phyloP scores from a whole-genome alignment of 345 rosid genomes.

The Lepidium aucheri region DNA sequence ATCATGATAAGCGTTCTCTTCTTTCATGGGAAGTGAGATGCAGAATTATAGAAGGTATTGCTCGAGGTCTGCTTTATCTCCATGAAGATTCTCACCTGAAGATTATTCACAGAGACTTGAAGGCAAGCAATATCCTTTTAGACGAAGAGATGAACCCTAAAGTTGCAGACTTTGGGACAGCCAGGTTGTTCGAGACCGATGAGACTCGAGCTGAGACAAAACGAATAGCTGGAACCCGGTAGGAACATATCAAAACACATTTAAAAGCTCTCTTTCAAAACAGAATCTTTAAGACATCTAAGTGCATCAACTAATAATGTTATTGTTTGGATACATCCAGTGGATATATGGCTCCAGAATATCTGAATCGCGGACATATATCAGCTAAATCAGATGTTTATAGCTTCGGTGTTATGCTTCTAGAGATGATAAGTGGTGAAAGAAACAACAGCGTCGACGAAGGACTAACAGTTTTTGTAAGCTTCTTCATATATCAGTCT shows the following conservation, averaged over 20 bases:
- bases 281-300: background rate
- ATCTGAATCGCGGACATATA: slow-evolving; percentile 27
- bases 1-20: slow-evolving; percentile 2
- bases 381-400: slow-evolving; percentile 41
- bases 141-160: slow-evolving; percentile 25
- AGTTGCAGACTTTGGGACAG: slow-evolving; percentile 33
- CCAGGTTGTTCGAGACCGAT: slow-evolving; percentile 21
- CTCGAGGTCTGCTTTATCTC: slow-evolving; percentile 25
- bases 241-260: background rate
- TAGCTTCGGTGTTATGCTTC: slow-evolving; percentile 40
- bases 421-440: slow-evolving; percentile 15
- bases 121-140: slow-evolving; percentile 23
- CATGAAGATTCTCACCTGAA: slow-evolving; percentile 23
- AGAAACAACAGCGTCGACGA: slow-evolving; percentile 12
- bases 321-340: slow-evolving; percentile 1
- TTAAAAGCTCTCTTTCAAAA: background rate
- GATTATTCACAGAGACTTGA: slow-evolving; percentile 25
- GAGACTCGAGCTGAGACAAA: slow-evolving; percentile 23
- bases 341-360: slow-evolving; percentile 53
- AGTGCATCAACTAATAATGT: background rate
- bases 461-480: slow-evolving; percentile 20
- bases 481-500: background rate
- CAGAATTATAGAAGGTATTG: slow-evolving; percentile 27
- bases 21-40: slow-evolving; percentile 16
- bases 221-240: slow-evolving; percentile 29